Base-by-base conservation (phyloP, 1,284 basidiomycete genomes). In the Phaffia rhodozyma region DNA sequence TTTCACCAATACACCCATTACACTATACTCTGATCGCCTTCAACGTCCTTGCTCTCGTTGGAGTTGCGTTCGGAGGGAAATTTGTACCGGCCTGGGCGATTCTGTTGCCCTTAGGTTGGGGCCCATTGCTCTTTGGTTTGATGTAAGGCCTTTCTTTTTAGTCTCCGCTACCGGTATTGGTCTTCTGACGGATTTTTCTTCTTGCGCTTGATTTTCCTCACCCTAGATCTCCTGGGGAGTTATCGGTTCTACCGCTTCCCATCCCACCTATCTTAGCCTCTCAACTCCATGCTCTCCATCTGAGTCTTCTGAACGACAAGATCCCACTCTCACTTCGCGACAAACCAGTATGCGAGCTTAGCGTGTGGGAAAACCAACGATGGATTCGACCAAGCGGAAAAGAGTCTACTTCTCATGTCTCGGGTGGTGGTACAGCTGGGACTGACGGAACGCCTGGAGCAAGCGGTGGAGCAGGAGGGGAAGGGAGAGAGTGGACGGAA, bases 21-120 rank as follows among this genome's bases (percentile, higher is more conserved):
- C 63, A 60, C 43, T 50, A 61, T 29, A 47, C 58, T 6, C 32
- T 65, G 34, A 52, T 65, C 29, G 57, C 58, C 53, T 21, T 29
- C 0, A 56, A 48, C 27, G 32, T 52, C 11, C 58, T 65, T 16
- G 29, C 34, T 0, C 47, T 65, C 1, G 23, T 56, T 5, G 43
- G 48, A 1, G 9, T 65, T 20, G 54, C 63, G 11, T 60, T 59
- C 18, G 54, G 54, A 2, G 63, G 58, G 3, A 13, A 5, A 11
- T 56, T 29, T 7, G 55, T 65, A 34, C 63, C 63, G 48, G 6
- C 30, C 3, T 65, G 55, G 49, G 32, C 32, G 0, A 48, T 57
- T 7, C 49, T 65, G 9, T 23, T 65, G 7, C 63, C 63, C 1
- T 32, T 61, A 3, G 63, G 63, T 3, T 65, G 58, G 59, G 54